Evolutionary conservation across 495 filamentous ascomycete genomes (phyloP).

Genomic region (Aspergillus ellipticus): DNA sequence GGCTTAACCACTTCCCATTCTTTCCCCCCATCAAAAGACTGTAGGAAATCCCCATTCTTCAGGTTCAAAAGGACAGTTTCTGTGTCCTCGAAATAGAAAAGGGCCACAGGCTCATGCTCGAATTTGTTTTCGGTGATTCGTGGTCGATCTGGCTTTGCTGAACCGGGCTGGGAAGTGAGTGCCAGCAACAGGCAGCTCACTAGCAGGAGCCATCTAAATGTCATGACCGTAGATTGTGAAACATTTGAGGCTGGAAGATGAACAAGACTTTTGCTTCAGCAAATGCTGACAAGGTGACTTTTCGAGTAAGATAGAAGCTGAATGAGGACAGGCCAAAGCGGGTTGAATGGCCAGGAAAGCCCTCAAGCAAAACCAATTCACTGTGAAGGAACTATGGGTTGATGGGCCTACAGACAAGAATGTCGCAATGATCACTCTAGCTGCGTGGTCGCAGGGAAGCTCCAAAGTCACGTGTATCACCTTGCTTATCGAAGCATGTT

Average conservation of each 20-base stretch:
- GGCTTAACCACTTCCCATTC: conserved; percentile 64
- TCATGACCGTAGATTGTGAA: conserved; percentile 33
- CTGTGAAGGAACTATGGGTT: neutral
- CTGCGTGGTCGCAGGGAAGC: conserved; percentile 34
- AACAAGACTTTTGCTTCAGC: neutral
- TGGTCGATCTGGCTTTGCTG: conserved; percentile 46
- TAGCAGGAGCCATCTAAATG: conserved; percentile 39
- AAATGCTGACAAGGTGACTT: neutral
- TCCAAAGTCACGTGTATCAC: conserved; percentile 29
- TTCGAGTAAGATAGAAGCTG: neutral
- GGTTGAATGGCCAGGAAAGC: neutral
- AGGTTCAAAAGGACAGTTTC: conserved; percentile 68
- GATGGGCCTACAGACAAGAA: neutral
- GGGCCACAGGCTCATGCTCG: conserved; percentile 53
- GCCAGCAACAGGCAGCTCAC: conserved; percentile 35
- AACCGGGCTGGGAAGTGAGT: conserved; percentile 23
- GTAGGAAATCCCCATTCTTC: conserved; percentile 53
- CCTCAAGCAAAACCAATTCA: neutral
- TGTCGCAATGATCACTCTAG: conserved; percentile 2
- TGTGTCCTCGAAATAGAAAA: conserved; percentile 86
- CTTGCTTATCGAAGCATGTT: conserved; percentile 23
- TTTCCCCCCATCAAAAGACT: conserved; percentile 74
- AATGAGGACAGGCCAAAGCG: neutral
- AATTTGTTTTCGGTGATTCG: conserved; percentile 54
- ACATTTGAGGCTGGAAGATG: conserved; percentile 30